Base-by-base conservation (phyloP, 1,139 yeast genomes). In the Saccharomyces hybrid region DNA sequence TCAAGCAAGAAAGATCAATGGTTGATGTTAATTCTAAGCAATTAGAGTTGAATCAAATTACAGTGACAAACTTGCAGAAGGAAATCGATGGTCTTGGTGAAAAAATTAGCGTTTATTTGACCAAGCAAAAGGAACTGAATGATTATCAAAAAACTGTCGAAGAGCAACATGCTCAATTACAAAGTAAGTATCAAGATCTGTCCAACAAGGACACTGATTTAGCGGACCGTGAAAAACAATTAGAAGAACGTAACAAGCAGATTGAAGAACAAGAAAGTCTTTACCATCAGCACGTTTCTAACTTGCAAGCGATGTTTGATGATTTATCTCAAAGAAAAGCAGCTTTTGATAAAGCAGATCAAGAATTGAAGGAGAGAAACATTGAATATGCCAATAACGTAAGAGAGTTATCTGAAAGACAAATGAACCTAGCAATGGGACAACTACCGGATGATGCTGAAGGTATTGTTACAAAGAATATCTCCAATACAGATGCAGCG, bases 11-110 rank as follows among this genome's bases (percentile, higher is more conserved):
- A 50, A 74, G 77, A 54, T 86, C 87, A 54, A 75, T 86, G 63
- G 76, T 79, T 19, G 78, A 85, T 42, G 88, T 88, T 28, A 80
- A 81, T 62, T 78, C 81, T 54, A 84, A 86, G 38, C 96, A 89
- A 67, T 77, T 83, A 53, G 84, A 81, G 50, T 81, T 85, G 4
- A 76, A 79, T 38, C 75, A 83, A 57, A 75, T 81, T 23, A 73
- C 73, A 50, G 75, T 76, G 29, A 61, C 70, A 46, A 70, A 73
- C 29, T 70, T 81, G 47, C 73, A 73, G 58, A 68, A 69, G 9
- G 86, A 85, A 64, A 77, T 81, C 48, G 80, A 77, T 25, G 76
- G 70, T 54, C 66, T 78, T 58, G 68, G 61, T 14, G 73, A 62
- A 42, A 66, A 55, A 55, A 64, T 65, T 46, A 56, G 53, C 2